These are phyloP conservation scores for Aspergillus tamarii DNA, from an alignment of 2,329 filamentous ascomycete genomes.

Conservation along the genomic window DNA sequence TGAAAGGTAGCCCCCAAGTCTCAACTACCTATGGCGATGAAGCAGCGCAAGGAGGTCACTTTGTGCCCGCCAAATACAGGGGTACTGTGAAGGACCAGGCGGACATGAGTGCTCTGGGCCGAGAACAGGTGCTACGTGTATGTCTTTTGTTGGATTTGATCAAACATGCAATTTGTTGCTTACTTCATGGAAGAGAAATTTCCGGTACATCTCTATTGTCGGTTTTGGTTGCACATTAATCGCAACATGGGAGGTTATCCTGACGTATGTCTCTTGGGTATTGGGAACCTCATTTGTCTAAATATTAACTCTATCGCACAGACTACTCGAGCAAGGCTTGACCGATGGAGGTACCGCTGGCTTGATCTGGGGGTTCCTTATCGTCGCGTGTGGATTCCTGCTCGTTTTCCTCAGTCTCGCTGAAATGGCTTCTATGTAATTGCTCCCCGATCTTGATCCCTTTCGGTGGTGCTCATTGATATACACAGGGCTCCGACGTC, in stretches of 20 bases:
- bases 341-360: constrained; percentile 43
- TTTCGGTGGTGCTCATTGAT: background rate
- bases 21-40: constrained; percentile 2
- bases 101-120: constrained; percentile 44
- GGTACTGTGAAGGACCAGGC: constrained; percentile 39
- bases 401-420: constrained; percentile 44
- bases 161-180: background rate
- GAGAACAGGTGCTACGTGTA: constrained; percentile 44
- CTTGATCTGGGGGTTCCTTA: constrained; percentile 42
- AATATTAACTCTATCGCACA: constrained; percentile 20
- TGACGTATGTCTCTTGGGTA: constrained; percentile 35
- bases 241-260: constrained; percentile 48
- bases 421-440: constrained; percentile 50
- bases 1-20: background rate
- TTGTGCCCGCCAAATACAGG: constrained; percentile 32
- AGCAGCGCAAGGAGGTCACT: background rate
- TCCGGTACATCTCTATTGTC: constrained; percentile 49
- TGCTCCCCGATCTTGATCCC: background rate
- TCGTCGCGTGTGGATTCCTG: constrained; percentile 34
- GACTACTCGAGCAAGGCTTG: constrained; percentile 35
- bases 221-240: constrained; percentile 50
- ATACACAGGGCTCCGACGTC: constrained; percentile 43
- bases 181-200: constrained; percentile 42
- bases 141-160: constrained; percentile 13
- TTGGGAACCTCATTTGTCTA: background rate